These are phyloP conservation scores for Bassia scoparia DNA, from an alignment of 148 eudicot species.

Conservation along the genomic window DNA sequence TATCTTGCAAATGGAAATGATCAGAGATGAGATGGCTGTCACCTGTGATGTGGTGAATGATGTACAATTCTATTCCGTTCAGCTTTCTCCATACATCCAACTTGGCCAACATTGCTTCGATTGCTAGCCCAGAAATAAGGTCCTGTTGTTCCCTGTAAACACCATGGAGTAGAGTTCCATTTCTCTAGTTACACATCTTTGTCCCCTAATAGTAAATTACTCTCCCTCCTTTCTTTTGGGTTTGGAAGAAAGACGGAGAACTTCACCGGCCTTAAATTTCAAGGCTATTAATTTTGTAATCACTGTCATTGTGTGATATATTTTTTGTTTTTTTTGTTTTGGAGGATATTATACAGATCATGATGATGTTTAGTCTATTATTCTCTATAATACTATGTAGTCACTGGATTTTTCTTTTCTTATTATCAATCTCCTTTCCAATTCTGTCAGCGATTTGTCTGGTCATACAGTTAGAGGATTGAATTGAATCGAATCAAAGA, in stretches of 20 bases:
- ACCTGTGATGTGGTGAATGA: constrained; percentile 71
- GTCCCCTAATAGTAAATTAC: background rate
- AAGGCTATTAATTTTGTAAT: constrained; percentile 4
- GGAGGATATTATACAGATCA: background rate
- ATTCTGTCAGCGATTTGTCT: too few species aligned
- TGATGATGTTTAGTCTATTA: background rate
- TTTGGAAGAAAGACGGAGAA: background rate
- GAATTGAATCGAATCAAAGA: too few species aligned
- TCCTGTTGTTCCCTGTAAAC: constrained; percentile 11
- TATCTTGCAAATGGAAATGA: constrained; percentile 83
- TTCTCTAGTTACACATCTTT: background rate
- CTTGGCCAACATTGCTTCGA: background rate
- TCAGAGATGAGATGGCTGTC: constrained; percentile 85
- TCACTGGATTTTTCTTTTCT: background rate
- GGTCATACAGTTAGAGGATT: too few species aligned
- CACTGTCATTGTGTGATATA: background rate
- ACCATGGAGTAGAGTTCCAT: constrained; percentile 1
- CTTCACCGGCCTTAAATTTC: constrained; percentile 7
- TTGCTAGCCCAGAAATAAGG: constrained; percentile 10
- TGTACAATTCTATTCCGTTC: constrained; percentile 9
- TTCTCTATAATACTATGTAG: background rate
- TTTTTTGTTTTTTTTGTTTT: background rate
- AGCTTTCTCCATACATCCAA: background rate
- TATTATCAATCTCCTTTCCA: background rate
- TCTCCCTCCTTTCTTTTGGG: background rate